Percentiles rank a stretch among this genome's conserved stretches.
These are phyloP conservation scores for Geotrichum candidum DNA, from an alignment of 1,139 yeast genomes.

Conservation along the genomic window DNA sequence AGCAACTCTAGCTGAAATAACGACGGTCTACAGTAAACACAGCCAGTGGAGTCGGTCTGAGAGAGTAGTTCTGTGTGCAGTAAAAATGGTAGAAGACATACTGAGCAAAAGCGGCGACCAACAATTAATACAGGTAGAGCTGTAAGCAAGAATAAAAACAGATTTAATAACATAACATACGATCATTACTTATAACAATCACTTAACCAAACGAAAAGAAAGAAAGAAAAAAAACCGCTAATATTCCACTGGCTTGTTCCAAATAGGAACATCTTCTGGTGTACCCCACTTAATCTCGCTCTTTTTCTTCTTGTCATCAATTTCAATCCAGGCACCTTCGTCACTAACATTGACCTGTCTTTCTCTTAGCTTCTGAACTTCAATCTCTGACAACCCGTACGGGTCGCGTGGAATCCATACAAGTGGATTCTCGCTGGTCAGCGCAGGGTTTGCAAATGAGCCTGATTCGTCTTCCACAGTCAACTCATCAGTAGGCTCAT, in stretches of 20 bases:
- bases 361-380: slow-evolving; percentile 43
- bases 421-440: slow-evolving; percentile 56
- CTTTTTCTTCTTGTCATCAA: slow-evolving; percentile 42
- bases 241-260: slow-evolving; percentile 21
- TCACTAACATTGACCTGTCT: slow-evolving; percentile 52
- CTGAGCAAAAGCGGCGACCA: no score
- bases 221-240: slow-evolving; percentile 8
- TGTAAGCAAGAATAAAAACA: not conserved
- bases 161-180: not conserved
- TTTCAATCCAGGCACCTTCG: slow-evolving; percentile 50
- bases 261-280: slow-evolving; percentile 26
- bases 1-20: no score
- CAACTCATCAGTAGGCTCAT: slow-evolving; percentile 30
- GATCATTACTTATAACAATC: not conserved
- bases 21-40: no score
- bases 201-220: not conserved
- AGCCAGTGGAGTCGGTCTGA: no score
- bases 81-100: no score
- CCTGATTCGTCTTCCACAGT: slow-evolving; percentile 38
- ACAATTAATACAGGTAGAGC: no score
- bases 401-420: slow-evolving; percentile 89
- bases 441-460: slow-evolving; percentile 75
- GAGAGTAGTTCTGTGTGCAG: no score
- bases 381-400: slow-evolving; percentile 63
- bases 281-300: slow-evolving; percentile 22